Percentiles rank a stretch among this genome's conserved stretches.
Conservation (phyloP, 2,329 filamentous ascomycete species). For the Clonostachys rosea region DNA sequence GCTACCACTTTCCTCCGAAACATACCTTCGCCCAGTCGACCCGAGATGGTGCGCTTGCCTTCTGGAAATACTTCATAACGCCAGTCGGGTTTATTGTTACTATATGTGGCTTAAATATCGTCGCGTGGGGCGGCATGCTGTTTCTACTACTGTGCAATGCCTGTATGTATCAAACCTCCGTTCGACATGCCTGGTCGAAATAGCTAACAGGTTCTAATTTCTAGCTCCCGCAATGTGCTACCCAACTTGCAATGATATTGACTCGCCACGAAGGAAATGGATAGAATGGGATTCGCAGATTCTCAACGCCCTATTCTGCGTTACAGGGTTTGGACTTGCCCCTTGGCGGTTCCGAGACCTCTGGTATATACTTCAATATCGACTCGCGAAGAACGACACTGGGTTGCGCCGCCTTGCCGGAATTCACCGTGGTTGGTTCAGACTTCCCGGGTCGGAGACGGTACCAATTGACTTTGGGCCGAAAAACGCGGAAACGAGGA, state of each 20-base stretch:
- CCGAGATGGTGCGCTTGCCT: constrained; percentile 51
- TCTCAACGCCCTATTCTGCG: constrained; percentile 74
- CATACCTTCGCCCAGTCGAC: constrained; percentile 56
- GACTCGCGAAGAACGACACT: constrained; percentile 43
- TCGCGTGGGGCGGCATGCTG: constrained; percentile 89
- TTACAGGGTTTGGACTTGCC: constrained; percentile 78
- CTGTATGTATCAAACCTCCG: constrained; percentile 7
- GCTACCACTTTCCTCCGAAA: constrained; percentile 61
- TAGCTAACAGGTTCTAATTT: background rate
- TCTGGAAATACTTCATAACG: constrained; percentile 70
- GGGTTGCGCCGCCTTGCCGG: constrained; percentile 67
- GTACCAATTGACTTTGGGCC: constrained; percentile 51
- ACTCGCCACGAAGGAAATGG: constrained; percentile 77
- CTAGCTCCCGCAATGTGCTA: constrained; percentile 65
- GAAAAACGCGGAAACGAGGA: constrained; percentile 37
- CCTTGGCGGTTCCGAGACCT: constrained; percentile 83
- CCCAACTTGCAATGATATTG: constrained; percentile 64
- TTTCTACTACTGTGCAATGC: constrained; percentile 79
- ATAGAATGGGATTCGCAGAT: constrained; percentile 83
- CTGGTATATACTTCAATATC: constrained; percentile 66
- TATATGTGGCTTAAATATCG: constrained; percentile 75
- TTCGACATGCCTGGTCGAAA: background rate
- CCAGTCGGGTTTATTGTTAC: constrained; percentile 73
- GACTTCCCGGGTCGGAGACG: constrained; percentile 60
- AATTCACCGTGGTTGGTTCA: constrained; percentile 72